Percentiles rank a stretch among this genome's conserved stretches.
phyloP scores from a whole-genome alignment of 2,329 filamentous ascomycete species.

The Geosmithia putterillii region DNA sequence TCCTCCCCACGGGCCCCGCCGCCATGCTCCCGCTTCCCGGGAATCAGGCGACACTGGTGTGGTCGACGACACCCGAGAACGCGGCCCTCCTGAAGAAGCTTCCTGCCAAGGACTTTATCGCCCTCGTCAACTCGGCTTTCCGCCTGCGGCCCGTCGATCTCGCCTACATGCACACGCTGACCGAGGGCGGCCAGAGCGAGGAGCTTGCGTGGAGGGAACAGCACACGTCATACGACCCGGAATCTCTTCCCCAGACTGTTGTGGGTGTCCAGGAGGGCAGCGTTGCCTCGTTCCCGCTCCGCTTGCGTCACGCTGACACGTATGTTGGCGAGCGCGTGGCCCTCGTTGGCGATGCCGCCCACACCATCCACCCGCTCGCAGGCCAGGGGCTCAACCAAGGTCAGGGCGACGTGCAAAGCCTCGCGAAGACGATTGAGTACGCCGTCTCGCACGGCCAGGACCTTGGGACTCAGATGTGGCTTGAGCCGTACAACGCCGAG shows the following conservation, averaged over 20 bases:
- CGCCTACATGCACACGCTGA: conserved; percentile 62
- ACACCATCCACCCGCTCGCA: conserved; percentile 87
- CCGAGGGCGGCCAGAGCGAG: conserved; percentile 45
- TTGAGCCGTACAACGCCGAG: conserved; percentile 73
- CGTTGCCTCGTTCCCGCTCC: conserved; percentile 81
- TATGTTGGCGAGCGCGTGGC: conserved; percentile 87
- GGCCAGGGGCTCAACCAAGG: conserved; percentile 93
- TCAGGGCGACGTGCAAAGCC: conserved; percentile 73
- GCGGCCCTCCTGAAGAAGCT: conserved; percentile 72
- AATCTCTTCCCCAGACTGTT: conserved; percentile 52
- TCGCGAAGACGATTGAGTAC: conserved; percentile 62
- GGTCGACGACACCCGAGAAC: conserved; percentile 78
- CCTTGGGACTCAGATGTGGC: conserved; percentile 62
- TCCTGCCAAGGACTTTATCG: conserved; percentile 58
- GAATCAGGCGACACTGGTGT: conserved; percentile 75
- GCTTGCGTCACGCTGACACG: conserved; percentile 83
- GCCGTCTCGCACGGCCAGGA: conserved; percentile 79
- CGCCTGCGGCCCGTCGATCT: conserved; percentile 69
- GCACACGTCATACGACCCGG: conserved; percentile 46
- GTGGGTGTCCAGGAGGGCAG: conserved; percentile 64
- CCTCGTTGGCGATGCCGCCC: conserved; percentile 86
- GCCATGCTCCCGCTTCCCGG: conserved; percentile 84
- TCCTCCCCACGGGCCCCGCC: conserved; percentile 83
- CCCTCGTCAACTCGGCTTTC: conserved; percentile 91
- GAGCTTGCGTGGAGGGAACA: conserved; percentile 76